Evolutionary conservation across 345 rosid species (phyloP), one percentile per base, ranked within the genome.

Genomic region (Sisymbrium altissimum): DNA sequence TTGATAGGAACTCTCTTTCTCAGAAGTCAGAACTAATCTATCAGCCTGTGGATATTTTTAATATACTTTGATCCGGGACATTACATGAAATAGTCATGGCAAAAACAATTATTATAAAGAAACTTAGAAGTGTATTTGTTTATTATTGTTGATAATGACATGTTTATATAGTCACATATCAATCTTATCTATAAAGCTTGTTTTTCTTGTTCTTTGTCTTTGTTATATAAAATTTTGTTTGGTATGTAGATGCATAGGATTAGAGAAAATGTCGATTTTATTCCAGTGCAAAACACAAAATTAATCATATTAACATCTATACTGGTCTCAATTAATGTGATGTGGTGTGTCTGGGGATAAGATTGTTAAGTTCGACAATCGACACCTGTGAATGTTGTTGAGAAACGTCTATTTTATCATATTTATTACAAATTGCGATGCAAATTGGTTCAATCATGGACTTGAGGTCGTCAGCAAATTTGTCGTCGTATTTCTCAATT

Each of bases 321-420:
- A 50, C 32, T 23, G 7, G 57, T 52, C n/a, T 30, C 52, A 62
- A 27, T 11, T 27, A 43, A 41, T 41, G 38, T 41, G 67, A 62
- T 41, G 52, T 62, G 38, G 33, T 62, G 7, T 41, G 52, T 61
- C 50, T 36, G 35, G 38, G 38, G 38, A 62, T 62, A 44, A 27
- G 13, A 62, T 25, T 43, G 67, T 41, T 17, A 25, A 62, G 36
- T 41, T 41, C 17, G 9, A 41, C 25, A n/a, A n/a, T n/a, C n/a
- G n/a, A n/a, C 52, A 62, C 67, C 52, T 25, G 67, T 62, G 67
- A 62, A 27, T 43, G 67, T 62, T 62, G 38, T 27, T 62, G 67
- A 1, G 38, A 62, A 43, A 62, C 38, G 67, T 41, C 38, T 27
- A n/a, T 41, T 62, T 62, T 15, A 41, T 21, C 23, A 18, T 39